These are phyloP conservation scores for Paecilomyces dactylethromorphus DNA, from an alignment of 2,329 filamentous ascomycete genomes.

Conservation along the genomic window DNA sequence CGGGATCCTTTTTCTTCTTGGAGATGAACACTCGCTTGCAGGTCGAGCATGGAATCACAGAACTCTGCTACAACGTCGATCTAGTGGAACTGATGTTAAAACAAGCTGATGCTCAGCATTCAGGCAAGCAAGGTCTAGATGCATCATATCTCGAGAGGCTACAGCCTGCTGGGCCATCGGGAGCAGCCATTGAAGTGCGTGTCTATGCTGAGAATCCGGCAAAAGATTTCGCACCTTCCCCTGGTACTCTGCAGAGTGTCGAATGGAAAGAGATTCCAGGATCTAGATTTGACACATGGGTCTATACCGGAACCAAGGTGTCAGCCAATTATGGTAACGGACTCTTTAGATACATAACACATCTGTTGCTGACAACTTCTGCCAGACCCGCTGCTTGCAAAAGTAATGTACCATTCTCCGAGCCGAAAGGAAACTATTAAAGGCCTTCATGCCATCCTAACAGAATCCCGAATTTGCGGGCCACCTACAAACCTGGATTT, in stretches of 20 bases:
- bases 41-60: constrained; percentile 54
- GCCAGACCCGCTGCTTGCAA: constrained; percentile 49
- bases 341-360: constrained; percentile 7
- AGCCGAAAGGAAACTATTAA: constrained; percentile 38
- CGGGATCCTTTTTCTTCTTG: constrained; percentile 66
- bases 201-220: constrained; percentile 55
- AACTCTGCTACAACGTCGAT: constrained; percentile 50
- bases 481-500: constrained; percentile 55
- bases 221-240: constrained; percentile 52
- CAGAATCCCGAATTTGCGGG: constrained; percentile 43
- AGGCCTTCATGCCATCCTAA: constrained; percentile 39
- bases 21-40: constrained; percentile 56
- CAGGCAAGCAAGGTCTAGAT: constrained; percentile 40
- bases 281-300: constrained; percentile 58
- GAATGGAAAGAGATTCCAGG: constrained; percentile 45
- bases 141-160: constrained; percentile 34
- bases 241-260: constrained; percentile 53
- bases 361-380: neutral
- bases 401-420: constrained; percentile 50
- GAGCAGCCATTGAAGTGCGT: constrained; percentile 48
- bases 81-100: constrained; percentile 51
- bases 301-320: constrained; percentile 51
- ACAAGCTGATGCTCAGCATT: constrained; percentile 47
- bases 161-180: constrained; percentile 38
- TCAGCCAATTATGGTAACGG: constrained; percentile 50